Base-by-base conservation (phyloP, 108 stramenopile genomes). In the Skeletonema tropicum region DNA sequence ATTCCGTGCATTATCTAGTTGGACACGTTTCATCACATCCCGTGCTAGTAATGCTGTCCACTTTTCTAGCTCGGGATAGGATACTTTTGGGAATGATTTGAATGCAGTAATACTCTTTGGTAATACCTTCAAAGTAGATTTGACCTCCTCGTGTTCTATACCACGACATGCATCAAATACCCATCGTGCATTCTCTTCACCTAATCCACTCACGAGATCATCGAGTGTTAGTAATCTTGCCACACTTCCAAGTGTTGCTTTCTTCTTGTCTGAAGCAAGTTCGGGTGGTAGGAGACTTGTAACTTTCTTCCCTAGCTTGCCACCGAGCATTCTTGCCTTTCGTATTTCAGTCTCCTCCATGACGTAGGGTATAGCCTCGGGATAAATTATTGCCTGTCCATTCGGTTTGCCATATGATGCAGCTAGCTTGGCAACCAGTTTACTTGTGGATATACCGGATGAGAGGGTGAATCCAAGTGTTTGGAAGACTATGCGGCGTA, bases 351-450 rank as follows among this genome's bases (percentile, higher is more conserved):
- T 95, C 42, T 84, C 79, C 3, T 77, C 69, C 79, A 95, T 73
- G 6, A 95, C 48, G 15, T 82, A 58, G 5, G 74, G 57, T 57
- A 95, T 87, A 42, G 79, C 55, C 17, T 70, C 48, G 5, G 91
- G 89, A 64, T 77, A 80, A 55, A 89, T 74, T 1, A 95, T 78
- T n/a, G 94, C 92, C 80, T 95, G 94, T 33, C 94, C 94, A 71
- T 95, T 88, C 5, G 94, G 91, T 75, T 95, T 95, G 15, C 92
- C 94, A 73, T 88, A 90, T 8, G 89, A 71, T n/a, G 94, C 94
- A 23, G 89, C 87, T 45, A 95, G 76, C 74, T 95, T 95, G 32
- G 92, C 85, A 73, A 95, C 85, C 68, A 88, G 77, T 68, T 95
- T 95, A 71, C 82, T 90, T 41, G 81, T 85, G 10, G 88, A 86